Conservation (phyloP, 2,329 filamentous ascomycete genomes). For the Esteya vermicola region DNA sequence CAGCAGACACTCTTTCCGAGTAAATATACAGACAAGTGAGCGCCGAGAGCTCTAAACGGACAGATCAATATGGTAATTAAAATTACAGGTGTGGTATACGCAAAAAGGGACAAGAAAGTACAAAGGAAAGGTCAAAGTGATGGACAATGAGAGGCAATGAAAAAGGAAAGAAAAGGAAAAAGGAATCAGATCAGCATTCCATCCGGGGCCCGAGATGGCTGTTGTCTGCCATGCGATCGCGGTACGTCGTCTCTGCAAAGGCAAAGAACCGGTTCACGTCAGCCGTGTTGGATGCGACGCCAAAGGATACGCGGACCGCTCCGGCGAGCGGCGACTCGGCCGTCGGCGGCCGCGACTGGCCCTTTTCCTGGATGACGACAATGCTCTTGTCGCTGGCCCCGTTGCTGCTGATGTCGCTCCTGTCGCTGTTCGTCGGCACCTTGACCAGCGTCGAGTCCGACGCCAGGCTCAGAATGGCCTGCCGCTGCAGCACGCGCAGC, state of each 20-base stretch:
- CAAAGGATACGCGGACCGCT: conserved; percentile 24
- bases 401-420: not conserved
- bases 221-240: conserved; percentile 13
- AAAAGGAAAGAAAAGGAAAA: not conserved
- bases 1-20: too few species aligned
- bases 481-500: conserved; percentile 7
- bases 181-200: conserved; percentile 5
- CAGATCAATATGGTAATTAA: too few species aligned
- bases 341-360: not conserved
- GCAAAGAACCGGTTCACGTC: conserved; percentile 22
- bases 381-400: not conserved
- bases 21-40: too few species aligned
- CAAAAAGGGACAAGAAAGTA: too few species aligned
- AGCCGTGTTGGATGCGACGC: conserved; percentile 18
- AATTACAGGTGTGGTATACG: too few species aligned
- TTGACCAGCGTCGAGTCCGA: not conserved
- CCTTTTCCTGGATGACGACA: not conserved
- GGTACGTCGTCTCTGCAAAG: conserved; percentile 19
- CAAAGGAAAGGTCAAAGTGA: too few species aligned
- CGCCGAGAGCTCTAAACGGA: too few species aligned
- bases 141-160: not conserved
- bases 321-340: conserved; percentile 12
- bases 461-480: not conserved
- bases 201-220: conserved; percentile 3
- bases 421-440: not conserved